phyloP scores from a whole-genome alignment of 257 asterid genomes.

The Penstemon barbatus region DNA sequence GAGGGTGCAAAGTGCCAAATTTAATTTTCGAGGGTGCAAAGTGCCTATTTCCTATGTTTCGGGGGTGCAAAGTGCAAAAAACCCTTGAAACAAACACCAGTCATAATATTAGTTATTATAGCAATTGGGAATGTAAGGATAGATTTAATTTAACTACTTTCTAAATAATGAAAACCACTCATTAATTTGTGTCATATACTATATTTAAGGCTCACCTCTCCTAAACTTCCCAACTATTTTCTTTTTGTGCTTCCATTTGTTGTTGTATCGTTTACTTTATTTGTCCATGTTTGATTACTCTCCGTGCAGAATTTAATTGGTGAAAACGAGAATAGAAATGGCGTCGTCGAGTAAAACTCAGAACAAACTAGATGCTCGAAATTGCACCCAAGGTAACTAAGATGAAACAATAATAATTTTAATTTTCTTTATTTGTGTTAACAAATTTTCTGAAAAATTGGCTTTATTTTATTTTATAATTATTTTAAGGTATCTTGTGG shows the following conservation, averaged over 20 bases:
- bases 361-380: constrained; percentile 24
- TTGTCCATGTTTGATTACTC: background rate
- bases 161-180: constrained; percentile 16
- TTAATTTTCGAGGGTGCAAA: too few relatives aligned
- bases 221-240: background rate
- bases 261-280: too few relatives aligned
- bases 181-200: constrained; percentile 4
- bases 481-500: too few relatives aligned
- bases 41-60: too few relatives aligned
- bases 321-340: constrained; percentile 13
- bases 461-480: too few relatives aligned
- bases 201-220: background rate
- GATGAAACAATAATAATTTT: background rate
- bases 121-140: background rate
- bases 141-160: constrained; percentile 5
- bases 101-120: background rate
- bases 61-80: too few relatives aligned
- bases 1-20: too few relatives aligned
- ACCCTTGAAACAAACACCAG: too few relatives aligned
- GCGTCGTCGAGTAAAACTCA: constrained; percentile 16
- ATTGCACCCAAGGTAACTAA: constrained; percentile 24
- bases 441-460: background rate
- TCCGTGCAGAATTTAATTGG: background rate
- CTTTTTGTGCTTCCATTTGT: background rate
- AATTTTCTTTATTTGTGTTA: background rate